phyloP scores from a whole-genome alignment of 2,329 filamentous ascomycete genomes.

The Pyrenochaeta sp. region DNA sequence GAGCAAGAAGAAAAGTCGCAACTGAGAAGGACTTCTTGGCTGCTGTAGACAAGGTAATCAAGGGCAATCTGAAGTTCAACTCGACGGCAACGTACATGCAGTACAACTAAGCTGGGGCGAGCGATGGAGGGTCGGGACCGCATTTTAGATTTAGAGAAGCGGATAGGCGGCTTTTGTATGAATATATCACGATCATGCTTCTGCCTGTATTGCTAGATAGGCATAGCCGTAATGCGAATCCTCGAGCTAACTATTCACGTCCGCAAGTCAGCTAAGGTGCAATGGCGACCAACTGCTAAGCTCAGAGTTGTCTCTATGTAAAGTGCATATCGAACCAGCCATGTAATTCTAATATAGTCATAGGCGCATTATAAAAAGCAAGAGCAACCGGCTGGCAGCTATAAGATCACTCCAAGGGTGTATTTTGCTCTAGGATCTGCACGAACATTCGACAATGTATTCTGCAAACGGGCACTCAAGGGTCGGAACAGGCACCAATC shows the following conservation, averaged over 20 bases:
- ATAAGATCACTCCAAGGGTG: not conserved
- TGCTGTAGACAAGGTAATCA: conserved; percentile 99
- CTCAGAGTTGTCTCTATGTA: not conserved
- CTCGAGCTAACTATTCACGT: not conserved
- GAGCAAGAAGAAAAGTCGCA: conserved; percentile 93
- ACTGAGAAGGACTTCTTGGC: conserved; percentile 99
- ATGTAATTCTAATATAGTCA: not conserved
- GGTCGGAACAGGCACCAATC: not conserved
- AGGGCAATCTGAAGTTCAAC: conserved; percentile 99
- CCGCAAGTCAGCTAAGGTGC: conserved; percentile 7
- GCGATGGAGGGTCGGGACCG: not conserved
- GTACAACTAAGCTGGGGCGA: conserved; percentile 77
- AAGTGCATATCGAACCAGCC: not conserved
- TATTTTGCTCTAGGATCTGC: not conserved
- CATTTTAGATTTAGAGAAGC: not conserved
- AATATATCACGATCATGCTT: conserved; percentile 2
- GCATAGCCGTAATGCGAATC: not conserved
- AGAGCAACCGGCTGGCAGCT: not conserved
- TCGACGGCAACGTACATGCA: conserved; percentile 98
- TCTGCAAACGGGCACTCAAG: not conserved
- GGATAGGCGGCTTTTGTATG: not conserved
- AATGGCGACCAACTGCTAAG: not conserved
- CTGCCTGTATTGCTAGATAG: not conserved
- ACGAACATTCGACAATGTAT: not conserved
- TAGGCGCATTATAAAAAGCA: not conserved